Base-by-base conservation (phyloP, 805 yeast species). In the Candida maris region DNA sequence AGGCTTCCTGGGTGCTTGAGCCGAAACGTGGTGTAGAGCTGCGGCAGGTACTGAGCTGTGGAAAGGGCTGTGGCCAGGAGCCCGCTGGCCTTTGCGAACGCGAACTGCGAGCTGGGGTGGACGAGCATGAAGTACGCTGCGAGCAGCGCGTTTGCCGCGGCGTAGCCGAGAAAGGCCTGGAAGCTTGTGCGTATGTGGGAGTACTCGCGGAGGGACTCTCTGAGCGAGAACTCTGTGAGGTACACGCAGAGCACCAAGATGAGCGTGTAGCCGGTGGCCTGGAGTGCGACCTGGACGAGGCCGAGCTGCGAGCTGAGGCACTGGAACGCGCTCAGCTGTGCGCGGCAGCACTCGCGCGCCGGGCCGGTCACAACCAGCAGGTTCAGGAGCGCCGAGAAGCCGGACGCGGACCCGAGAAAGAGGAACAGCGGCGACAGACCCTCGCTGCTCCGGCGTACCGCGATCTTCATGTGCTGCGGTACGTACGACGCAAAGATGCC, bases 1-100 rank as follows among this genome's bases (percentile, higher is more conserved):
- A 86, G 66, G 1, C 88, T 79, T 7, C 95, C 96, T 0, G 94
- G 80, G 45, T 79, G 88, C 51, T 81, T 80, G 41, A 86, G 67
- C 1, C 43, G 52, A 49, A 68, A 81, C 0, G 95, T 86, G 26
- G 89, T 84, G 44, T 65, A 58, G 7, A 86, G 69, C 58, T 86
- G 96, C 1, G 96, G 96, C 34, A 85, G 62, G 50, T 85, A 86
- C 60, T 86, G 94, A 21, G 80, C 58, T 14, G 77, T 65, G 0
- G 94, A 80, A 32, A 84, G 61, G 1, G 70, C 34, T 0, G 93
- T 73, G 1, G 91, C 78, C 29, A 78, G 47, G 10, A 85, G 37
- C 0, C 96, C 96, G 42, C 82, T 67, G 16, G 70, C 27, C 44
- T 73, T 71, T 4, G 94, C 85, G 43, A 73, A 66, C 10, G 61